Conservation (phyloP, 257 asterid genomes). For the Lantana camara region DNA sequence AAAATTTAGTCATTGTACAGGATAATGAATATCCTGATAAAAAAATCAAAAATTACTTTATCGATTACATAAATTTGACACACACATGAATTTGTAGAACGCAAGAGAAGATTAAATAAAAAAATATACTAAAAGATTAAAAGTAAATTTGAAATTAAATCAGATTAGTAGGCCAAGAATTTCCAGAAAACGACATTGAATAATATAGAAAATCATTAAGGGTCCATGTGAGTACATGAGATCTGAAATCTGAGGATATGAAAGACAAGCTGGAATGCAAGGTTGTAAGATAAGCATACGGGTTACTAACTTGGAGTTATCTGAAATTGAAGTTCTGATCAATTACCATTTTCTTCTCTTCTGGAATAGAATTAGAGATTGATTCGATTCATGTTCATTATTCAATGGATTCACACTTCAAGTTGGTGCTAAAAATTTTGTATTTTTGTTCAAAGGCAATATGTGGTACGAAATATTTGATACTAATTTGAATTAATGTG, state of each 20-base stretch:
- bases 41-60: no score
- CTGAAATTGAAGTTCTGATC: neutral
- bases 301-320: slow-evolving; percentile 2
- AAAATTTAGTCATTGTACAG: no score
- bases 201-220: neutral
- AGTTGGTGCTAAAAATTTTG: neutral
- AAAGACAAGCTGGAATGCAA: slow-evolving; percentile 11
- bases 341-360: neutral
- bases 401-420: slow-evolving; percentile 16
- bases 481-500: neutral
- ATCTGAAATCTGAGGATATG: neutral
- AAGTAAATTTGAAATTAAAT: no score
- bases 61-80: no score
- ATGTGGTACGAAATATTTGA: neutral
- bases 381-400: neutral
- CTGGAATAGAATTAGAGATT: neutral
- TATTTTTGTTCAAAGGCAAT: neutral
- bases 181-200: no score
- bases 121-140: no score
- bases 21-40: no score
- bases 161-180: no score
- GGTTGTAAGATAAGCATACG: slow-evolving; percentile 6
- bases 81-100: no score
- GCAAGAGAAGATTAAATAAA: no score
- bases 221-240: neutral